phyloP scores from a whole-genome alignment of 1,284 basidiomycete species.

The Pyrrhoderma noxium region DNA sequence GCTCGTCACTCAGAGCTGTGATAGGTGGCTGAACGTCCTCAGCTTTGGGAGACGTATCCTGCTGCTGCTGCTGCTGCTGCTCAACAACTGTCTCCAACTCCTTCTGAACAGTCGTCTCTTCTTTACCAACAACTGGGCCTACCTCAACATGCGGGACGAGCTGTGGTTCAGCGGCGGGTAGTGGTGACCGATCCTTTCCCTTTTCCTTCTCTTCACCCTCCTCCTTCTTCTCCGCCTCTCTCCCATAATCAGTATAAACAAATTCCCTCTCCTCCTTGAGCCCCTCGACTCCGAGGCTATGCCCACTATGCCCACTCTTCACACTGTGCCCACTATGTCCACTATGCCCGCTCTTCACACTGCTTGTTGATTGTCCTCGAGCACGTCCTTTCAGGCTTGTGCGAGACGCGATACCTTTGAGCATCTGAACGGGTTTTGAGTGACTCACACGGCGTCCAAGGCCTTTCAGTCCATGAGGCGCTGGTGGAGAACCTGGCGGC shows the following conservation, averaged over 20 bases:
- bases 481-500: background rate
- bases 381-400: constrained; percentile 8
- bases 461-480: constrained; percentile 10
- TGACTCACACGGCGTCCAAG: constrained; percentile 8
- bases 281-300: background rate
- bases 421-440: constrained; percentile 16
- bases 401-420: constrained; percentile 12
- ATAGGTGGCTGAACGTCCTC: background rate
- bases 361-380: constrained; percentile 5
- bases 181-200: background rate
- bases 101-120: background rate
- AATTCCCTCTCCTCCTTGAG: constrained; percentile 1
- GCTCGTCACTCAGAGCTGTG: background rate
- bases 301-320: background rate
- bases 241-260: constrained; percentile 5
- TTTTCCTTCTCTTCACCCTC: background rate
- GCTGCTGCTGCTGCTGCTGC: background rate
- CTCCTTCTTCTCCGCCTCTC: background rate
- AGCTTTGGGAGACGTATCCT: background rate
- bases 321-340: constrained; percentile 1
- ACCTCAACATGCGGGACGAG: background rate
- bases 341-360: constrained; percentile 6
- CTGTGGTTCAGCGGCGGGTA: background rate
- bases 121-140: background rate
- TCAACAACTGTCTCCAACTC: constrained; percentile 1